Evolutionary conservation across 192 early-diverging fungal genomes (phyloP).

Genomic region (Funneliformis geosporum): DNA sequence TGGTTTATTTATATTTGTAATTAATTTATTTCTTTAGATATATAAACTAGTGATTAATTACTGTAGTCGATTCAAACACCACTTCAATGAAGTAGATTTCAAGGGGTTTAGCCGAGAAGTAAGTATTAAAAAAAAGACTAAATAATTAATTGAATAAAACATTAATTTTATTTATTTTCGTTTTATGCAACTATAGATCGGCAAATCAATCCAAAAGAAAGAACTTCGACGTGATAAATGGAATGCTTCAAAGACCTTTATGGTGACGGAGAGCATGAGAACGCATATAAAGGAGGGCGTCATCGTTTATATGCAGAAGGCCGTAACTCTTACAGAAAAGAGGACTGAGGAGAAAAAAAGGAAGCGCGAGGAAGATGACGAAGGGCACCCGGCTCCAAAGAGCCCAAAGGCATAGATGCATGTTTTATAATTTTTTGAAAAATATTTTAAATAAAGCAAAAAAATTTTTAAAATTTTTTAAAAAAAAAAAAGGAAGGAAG

Average conservation of each 20-base stretch:
- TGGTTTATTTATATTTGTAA: not conserved
- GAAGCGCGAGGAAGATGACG: not conserved
- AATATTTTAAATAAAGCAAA: not conserved
- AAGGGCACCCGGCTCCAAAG: not conserved
- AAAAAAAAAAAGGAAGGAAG: not conserved
- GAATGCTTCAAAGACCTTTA: not conserved
- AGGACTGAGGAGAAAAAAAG: not conserved
- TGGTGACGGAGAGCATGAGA: not conserved
- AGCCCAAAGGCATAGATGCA: not conserved
- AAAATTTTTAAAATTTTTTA: not conserved
- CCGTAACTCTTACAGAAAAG: not conserved
- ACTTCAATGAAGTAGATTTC: not conserved
- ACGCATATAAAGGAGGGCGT: not conserved
- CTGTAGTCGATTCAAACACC: slow-evolving; percentile 1
- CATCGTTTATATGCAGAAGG: not conserved
- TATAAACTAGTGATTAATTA: slow-evolving; percentile 4
- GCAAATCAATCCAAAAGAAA: not conserved
- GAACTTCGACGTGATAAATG: not conserved
- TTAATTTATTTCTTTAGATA: not conserved
- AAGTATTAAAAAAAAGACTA: not conserved
- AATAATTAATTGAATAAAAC: too few relatives aligned
- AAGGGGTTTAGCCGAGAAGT: not conserved
- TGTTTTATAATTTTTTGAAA: not conserved
- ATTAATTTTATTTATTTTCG: not conserved
- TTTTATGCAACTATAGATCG: not conserved